Percentiles rank a stretch among this genome's conserved stretches.
These are phyloP conservation scores for Melanomma pulvis-pyrius DNA, from an alignment of 495 filamentous ascomycete species.

Conservation along the genomic window DNA sequence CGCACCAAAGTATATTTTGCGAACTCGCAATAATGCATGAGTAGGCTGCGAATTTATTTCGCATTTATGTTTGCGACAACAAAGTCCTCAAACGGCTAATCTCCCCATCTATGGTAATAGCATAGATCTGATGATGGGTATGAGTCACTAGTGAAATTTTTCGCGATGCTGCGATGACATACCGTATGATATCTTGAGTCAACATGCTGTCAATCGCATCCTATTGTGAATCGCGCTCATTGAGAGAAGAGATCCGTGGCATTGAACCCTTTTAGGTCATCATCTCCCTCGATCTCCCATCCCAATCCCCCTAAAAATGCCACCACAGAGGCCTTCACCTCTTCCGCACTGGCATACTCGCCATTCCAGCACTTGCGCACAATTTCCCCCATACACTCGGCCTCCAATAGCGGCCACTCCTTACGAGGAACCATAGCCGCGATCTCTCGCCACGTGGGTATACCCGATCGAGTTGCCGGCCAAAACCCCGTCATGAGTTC, in stretches of 20 bases:
- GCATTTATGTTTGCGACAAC: no score
- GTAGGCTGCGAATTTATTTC: no score
- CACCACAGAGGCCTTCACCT: neutral
- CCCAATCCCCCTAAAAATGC: neutral
- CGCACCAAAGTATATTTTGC: no score
- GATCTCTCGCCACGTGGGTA: neutral
- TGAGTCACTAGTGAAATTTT: no score
- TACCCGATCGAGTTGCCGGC: neutral
- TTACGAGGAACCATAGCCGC: neutral
- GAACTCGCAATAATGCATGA: no score
- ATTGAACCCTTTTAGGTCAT: neutral
- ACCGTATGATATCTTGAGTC: no score
- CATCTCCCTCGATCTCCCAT: neutral
- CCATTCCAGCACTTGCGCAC: neutral
- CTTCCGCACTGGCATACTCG: neutral
- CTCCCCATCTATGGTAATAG: no score
- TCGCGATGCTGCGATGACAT: no score
- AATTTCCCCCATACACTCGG: neutral
- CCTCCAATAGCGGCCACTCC: neutral
- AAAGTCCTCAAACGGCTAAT: no score
- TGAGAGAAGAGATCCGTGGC: neutral
- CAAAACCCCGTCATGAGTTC: neutral
- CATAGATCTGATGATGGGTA: no score
- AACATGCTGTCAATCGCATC: no score
- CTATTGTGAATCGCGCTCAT: neutral